phyloP scores from a whole-genome alignment of 2,329 filamentous ascomycete genomes.

The Neonectria hederae region DNA sequence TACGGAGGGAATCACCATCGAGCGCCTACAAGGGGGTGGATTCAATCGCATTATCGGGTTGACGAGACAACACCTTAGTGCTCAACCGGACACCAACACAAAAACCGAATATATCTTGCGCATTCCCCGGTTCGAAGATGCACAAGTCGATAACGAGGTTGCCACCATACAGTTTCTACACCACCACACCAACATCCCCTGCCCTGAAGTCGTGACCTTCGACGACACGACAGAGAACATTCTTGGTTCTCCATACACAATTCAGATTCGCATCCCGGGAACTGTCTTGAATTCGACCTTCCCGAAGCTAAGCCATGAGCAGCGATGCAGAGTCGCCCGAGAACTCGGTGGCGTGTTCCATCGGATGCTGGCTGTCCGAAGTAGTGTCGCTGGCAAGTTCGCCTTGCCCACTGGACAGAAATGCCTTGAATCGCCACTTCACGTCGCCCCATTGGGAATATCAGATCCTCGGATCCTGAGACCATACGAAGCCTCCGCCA shows the following conservation, averaged over 20 bases:
- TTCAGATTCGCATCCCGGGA: neutral
- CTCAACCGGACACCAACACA: neutral
- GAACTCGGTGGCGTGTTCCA: neutral
- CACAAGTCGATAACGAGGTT: neutral
- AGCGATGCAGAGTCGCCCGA: neutral
- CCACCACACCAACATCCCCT: neutral
- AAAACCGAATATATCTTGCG: conserved; percentile 3
- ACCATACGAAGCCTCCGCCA: neutral
- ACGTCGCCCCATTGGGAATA: neutral
- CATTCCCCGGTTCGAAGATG: neutral
- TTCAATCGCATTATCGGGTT: conserved; percentile 5
- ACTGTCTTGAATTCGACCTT: neutral
- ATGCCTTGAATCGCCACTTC: neutral
- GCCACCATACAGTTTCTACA: neutral
- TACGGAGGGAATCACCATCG: neutral
- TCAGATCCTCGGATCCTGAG: neutral
- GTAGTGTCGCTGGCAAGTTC: neutral
- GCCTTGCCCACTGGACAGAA: neutral
- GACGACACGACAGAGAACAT: neutral
- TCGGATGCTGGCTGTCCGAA: conserved; percentile 1
- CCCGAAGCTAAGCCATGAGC: neutral
- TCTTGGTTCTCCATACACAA: neutral
- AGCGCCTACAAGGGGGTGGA: neutral
- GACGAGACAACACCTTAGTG: neutral
- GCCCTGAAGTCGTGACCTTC: neutral